Base-by-base conservation (phyloP, 345 rosid species). In the Eucalyptus tenuipes region DNA sequence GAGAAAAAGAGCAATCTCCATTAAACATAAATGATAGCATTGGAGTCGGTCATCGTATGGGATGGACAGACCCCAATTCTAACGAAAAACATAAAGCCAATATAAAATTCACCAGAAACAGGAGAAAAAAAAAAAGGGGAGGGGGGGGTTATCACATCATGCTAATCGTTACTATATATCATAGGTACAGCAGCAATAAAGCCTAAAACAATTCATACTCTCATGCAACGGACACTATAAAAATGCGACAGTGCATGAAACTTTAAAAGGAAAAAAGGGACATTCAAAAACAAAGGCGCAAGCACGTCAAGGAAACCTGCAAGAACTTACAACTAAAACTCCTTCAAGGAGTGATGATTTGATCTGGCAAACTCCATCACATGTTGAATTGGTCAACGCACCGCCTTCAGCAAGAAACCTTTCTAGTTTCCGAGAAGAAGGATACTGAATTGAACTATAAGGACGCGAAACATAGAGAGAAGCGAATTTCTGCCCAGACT, bases 301-400 rank as follows among this genome's bases (percentile, higher is more conserved):
- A 75, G 49, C 20, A 44, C 15, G 20, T 22, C 45, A 1, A 87
- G 6, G 44, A 37, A 80, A n/a, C 44, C 52, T 40, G 31, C 50
- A 86, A 89, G 75, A 90, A 92, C 96, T 95, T 92, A 98, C 99
- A 89, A 95, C 99, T 42, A 97, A 90, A 88, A 96, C 88, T 88
- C 99, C 99, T 93, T 98, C 99, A 90, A 96, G 88, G 91, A 98
- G 96, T 7, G 99, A 94, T 87, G 99, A 92, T 91, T 98, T 98
- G 86, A 98, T 90, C 91, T 92, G 91, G 96, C 99, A 98, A 90
- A 98, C 94, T 91, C 96, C 97, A 91, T 95, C 95, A 47, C 99
- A 97, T 17, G 93, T 93, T 52, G 92, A 31, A 81, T 90, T 89
- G 86, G 53, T 49, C 45, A 93, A 94, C 57, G 86, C 82, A 88